phyloP scores from a whole-genome alignment of 1,139 yeast species.

The Eremothecium coryli region DNA sequence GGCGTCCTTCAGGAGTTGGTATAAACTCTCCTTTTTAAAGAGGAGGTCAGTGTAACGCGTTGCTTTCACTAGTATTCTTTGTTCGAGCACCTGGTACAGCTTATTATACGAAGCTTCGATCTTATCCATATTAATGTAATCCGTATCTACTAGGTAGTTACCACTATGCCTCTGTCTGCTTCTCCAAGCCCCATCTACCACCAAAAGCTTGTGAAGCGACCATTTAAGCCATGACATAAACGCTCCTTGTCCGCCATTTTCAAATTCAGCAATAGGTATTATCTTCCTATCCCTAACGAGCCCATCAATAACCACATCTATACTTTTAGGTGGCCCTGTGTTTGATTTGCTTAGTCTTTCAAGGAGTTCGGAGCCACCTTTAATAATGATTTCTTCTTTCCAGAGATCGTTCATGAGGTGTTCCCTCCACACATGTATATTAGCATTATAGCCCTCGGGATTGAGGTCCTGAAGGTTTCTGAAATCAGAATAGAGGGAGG shows the following conservation, averaged over 20 bases:
- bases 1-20: conserved; percentile 9
- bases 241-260: conserved; percentile 7
- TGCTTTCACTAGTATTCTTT: conserved; percentile 14
- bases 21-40: conserved; percentile 17
- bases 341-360: conserved; percentile 24
- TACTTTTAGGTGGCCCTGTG: conserved; percentile 31
- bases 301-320: conserved; percentile 33
- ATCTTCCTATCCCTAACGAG: conserved; percentile 26
- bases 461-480: conserved; percentile 42
- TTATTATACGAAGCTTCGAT: conserved; percentile 12
- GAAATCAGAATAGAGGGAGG: conserved; percentile 57
- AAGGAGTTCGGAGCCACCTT: conserved; percentile 24
- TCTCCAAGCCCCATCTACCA: conserved; percentile 18
- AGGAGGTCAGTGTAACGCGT: conserved; percentile 21
- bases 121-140: conserved; percentile 13
- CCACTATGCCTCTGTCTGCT: conserved; percentile 13
- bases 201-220: conserved; percentile 19
- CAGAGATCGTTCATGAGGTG: conserved; percentile 28
- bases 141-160: conserved; percentile 17
- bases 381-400: conserved; percentile 18
- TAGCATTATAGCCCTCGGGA: conserved; percentile 64
- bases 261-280: conserved; percentile 24
- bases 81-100: conserved; percentile 11
- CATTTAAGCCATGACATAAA: conserved; percentile 21
- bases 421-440: conserved; percentile 49